Conservation (phyloP, 176 grass and related monocot species). For the Musa acuminata region DNA sequence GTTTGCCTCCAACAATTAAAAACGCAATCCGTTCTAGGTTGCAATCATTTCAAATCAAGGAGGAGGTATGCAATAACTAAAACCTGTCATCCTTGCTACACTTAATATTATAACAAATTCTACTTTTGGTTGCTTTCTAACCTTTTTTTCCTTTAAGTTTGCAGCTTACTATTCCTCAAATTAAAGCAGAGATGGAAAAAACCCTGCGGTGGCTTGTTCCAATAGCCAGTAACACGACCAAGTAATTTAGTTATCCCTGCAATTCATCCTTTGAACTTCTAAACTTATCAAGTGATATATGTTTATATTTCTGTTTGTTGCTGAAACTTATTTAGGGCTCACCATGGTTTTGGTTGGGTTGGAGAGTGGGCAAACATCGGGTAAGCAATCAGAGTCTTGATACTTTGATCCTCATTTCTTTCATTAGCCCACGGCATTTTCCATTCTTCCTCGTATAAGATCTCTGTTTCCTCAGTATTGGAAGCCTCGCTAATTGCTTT, state of each 20-base stretch:
- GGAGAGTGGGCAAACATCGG: constrained; percentile 96
- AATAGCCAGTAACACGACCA: constrained; percentile 76
- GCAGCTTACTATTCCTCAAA: constrained; percentile 68
- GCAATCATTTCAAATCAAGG: constrained; percentile 62
- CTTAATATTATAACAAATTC: neutral
- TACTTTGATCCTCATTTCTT: neutral
- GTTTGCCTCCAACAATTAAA: constrained; percentile 72
- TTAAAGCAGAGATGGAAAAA: constrained; percentile 97
- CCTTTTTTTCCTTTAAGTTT: neutral
- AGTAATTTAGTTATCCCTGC: constrained; percentile 39
- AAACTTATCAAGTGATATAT: constrained; percentile 6
- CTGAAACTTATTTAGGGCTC: constrained; percentile 41
- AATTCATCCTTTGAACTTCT: constrained; percentile 15
- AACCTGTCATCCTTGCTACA: constrained; percentile 11
- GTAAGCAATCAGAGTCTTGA: constrained; percentile 29
- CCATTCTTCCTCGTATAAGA: no score
- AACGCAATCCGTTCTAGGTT: constrained; percentile 54
- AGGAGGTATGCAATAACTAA: constrained; percentile 50
- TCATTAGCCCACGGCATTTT: no score
- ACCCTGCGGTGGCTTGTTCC: constrained; percentile 79
- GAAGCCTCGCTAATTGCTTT: neutral
- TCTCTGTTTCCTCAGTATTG: neutral
- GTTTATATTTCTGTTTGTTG: constrained; percentile 20
- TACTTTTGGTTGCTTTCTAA: no score
- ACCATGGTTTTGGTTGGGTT: constrained; percentile 95